Evolutionary conservation across 805 yeast species (phyloP).

Genomic region (Candida dajiaensis): DNA sequence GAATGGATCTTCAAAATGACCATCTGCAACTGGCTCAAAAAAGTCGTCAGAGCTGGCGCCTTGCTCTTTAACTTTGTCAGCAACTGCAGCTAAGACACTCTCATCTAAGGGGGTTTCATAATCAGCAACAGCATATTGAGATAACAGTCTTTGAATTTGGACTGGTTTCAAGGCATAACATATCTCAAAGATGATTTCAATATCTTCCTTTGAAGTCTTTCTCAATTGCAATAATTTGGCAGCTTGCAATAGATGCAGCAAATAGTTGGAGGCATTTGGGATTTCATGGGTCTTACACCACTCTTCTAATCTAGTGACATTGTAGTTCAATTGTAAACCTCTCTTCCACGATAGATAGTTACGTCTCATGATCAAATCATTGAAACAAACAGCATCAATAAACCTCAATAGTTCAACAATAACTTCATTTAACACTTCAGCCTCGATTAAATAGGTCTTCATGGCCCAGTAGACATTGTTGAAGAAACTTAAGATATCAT

Average conservation of each 20-base stretch:
- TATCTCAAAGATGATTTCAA: slow-evolving; percentile 87
- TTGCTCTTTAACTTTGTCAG: slow-evolving; percentile 67
- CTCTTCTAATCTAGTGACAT: slow-evolving; percentile 93
- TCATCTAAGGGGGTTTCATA: slow-evolving; percentile 90
- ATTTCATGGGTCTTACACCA: slow-evolving; percentile 96
- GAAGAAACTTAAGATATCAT: slow-evolving; percentile 83
- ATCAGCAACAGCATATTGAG: slow-evolving; percentile 87
- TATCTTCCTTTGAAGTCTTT: slow-evolving; percentile 83
- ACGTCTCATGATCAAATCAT: slow-evolving; percentile 91
- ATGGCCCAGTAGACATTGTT: slow-evolving; percentile 89
- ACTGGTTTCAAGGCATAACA: slow-evolving; percentile 91
- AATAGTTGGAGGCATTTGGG: slow-evolving; percentile 77
- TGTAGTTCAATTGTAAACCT: slow-evolving; percentile 93
- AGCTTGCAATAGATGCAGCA: slow-evolving; percentile 85
- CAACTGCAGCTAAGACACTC: slow-evolving; percentile 72
- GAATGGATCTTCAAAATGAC: slow-evolving; percentile 80
- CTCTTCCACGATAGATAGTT: slow-evolving; percentile 96
- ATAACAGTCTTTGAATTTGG: slow-evolving; percentile 89
- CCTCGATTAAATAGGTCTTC: slow-evolving; percentile 85
- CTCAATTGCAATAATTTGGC: slow-evolving; percentile 89
- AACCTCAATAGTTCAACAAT: slow-evolving; percentile 76
- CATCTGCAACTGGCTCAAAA: slow-evolving; percentile 63
- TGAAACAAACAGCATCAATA: slow-evolving; percentile 91
- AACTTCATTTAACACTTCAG: slow-evolving; percentile 77
- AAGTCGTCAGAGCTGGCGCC: slow-evolving; percentile 53